Evolutionary conservation across 345 rosid species (phyloP).

Genomic region (Melaleuca alternifolia): DNA sequence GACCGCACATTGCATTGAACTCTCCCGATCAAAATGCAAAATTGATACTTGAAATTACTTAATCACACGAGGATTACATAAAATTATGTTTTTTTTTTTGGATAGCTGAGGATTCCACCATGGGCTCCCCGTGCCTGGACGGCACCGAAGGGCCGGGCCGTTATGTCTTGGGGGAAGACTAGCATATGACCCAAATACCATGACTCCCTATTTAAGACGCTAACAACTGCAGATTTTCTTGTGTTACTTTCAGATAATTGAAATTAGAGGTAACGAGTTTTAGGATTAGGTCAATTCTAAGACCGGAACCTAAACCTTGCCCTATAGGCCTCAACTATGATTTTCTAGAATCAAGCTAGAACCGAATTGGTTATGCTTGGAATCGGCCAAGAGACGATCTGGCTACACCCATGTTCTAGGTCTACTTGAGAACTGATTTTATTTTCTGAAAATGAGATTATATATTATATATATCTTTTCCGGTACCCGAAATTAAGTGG

Average conservation of each 20-base stretch:
- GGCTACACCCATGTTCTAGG: too few species aligned
- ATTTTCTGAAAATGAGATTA: not conserved
- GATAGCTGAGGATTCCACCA: too few species aligned
- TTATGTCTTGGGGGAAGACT: too few species aligned
- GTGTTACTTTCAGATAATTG: too few species aligned
- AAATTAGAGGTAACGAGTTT: not conserved
- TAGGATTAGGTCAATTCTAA: not conserved
- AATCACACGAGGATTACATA: not conserved
- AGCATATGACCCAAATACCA: too few species aligned
- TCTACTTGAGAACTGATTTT: not conserved
- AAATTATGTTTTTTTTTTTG: not conserved
- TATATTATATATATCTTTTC: too few species aligned
- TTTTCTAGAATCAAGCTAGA: not conserved
- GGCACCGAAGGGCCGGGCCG: too few species aligned
- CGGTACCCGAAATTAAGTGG: not conserved
- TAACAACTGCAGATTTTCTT: too few species aligned
- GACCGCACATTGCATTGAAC: not conserved
- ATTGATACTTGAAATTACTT: not conserved
- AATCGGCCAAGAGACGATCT: not conserved
- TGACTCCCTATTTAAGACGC: too few species aligned
- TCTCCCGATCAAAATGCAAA: not conserved
- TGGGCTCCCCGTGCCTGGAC: too few species aligned
- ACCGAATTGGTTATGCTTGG: not conserved
- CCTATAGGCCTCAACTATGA: not conserved
- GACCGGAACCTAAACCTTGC: not conserved